Evolutionary conservation across 2,329 filamentous ascomycete genomes (phyloP), one percentile per base, ranked within the genome.

Genomic region (Fusarium sp.): DNA sequence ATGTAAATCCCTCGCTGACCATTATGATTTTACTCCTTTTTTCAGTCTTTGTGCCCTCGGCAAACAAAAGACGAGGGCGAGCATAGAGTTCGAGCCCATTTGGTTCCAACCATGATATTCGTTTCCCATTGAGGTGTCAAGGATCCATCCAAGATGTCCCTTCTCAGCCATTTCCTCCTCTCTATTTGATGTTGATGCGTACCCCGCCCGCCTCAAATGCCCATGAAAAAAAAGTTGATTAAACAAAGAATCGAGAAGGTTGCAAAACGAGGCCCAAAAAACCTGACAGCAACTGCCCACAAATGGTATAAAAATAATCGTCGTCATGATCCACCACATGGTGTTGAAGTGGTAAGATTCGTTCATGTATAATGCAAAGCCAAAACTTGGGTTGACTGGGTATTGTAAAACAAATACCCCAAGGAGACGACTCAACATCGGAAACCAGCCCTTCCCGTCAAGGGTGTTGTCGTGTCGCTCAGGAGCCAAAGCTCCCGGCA

Each of bases 231-330:
- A 64, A 66, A 61, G 50, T 70, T 73, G 68, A 75, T 70, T 71
- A 75, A 75, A 74, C 63, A 72, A 71, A 64, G 71, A 77, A 69
- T 71, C 45, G 71, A 76, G 65, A 75, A 75, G 52, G 65, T 74
- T 71, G 73, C 69, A 70, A 72, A 70, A 72, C 58, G 41, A 57
- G 62, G 58, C 63, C 48, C 14, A 31, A 65, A 51, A 54, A 37
- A 37, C 34, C 57, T 53, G 63, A 54, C 56, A 46, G 58, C 62
- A 58, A 67, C 63, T 54, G 52, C 60, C 69, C 69, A 68, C 37
- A 45, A 53, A 69, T 64, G 62, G 58, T 51, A 70, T 66, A 58
- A 62, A 52, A 48, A 55, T 60, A 44, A 67, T 62, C 58, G 65
- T 62, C 66, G 56, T 69, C 54, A 62, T 58, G 62, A 54, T 73